Evolutionary conservation across 768 basidiomycete genomes (phyloP).

Genomic region (Grammothele lineata): DNA sequence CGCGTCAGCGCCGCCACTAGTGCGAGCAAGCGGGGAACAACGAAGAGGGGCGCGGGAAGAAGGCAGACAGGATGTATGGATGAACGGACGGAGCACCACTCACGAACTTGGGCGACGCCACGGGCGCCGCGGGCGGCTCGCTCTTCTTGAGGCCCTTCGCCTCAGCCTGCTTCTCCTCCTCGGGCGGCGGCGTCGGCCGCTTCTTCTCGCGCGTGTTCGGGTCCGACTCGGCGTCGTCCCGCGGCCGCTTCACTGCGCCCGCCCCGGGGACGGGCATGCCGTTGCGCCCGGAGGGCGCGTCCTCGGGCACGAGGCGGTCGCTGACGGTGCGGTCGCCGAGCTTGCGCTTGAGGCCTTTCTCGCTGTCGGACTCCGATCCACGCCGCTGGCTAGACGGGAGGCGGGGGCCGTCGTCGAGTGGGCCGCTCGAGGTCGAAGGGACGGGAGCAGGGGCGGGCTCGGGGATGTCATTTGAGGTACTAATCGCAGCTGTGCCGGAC

Average conservation of each 20-base stretch:
- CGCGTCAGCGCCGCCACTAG: neutral
- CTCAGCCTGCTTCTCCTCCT: slow-evolving; percentile 29
- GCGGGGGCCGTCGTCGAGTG: neutral
- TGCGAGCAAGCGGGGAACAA: neutral
- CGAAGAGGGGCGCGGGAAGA: slow-evolving; percentile 5
- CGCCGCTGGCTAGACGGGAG: slow-evolving; percentile 10
- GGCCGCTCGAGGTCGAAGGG: neutral
- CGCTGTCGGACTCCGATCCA: slow-evolving; percentile 33
- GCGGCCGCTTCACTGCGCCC: slow-evolving; percentile 51
- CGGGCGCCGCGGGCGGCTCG: neutral
- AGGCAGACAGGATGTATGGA: too few relatives aligned
- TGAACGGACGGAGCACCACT: slow-evolving; percentile 27
- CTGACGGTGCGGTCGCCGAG: slow-evolving; percentile 64
- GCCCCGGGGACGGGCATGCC: slow-evolving; percentile 2
- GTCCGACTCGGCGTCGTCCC: slow-evolving; percentile 60
- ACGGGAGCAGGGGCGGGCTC: neutral
- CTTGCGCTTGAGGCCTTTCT: slow-evolving; percentile 70
- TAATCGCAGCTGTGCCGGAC: neutral
- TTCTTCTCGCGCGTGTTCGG: slow-evolving; percentile 48
- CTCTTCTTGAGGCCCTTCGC: slow-evolving; percentile 2
- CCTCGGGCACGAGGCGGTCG: slow-evolving; percentile 33
- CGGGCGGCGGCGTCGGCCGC: slow-evolving; percentile 66
- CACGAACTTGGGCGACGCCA: slow-evolving; percentile 44
- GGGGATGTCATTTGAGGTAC: too few relatives aligned
- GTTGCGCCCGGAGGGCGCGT: slow-evolving; percentile 3